Conservation (phyloP, 176 grass and related monocot genomes). For the Poa pratensis region DNA sequence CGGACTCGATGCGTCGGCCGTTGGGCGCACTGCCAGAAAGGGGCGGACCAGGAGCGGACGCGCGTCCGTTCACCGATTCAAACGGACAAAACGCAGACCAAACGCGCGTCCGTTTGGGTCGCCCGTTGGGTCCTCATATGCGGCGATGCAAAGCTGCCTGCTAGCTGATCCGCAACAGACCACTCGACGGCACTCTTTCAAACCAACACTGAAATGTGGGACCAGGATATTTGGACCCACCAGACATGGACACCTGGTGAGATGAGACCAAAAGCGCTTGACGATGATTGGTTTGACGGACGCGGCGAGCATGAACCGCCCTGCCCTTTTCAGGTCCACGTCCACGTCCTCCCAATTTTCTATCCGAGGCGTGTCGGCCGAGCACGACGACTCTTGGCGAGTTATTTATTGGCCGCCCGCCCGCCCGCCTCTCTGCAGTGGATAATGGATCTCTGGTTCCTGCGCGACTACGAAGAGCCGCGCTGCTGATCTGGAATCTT, state of each 20-base stretch:
- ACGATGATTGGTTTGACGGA: neutral
- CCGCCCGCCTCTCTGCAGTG: neutral
- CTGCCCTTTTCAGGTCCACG: neutral
- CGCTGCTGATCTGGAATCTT: slow-evolving; percentile 25
- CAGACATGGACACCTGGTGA: neutral
- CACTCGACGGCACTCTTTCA: too few relatives aligned
- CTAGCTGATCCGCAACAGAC: neutral
- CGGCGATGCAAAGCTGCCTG: slow-evolving; percentile 13
- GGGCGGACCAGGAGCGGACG: too few relatives aligned
- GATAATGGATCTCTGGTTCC: neutral
- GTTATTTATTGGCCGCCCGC: neutral
- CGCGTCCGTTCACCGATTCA: too few relatives aligned
- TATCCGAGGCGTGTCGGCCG: neutral
- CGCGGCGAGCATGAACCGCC: neutral
- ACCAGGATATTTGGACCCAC: neutral
- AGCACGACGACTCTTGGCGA: neutral
- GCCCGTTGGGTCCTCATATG: too few relatives aligned
- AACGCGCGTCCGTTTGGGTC: too few relatives aligned
- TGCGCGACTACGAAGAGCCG: slow-evolving; percentile 33
- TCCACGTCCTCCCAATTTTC: neutral
- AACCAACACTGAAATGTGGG: neutral
- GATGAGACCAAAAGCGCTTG: neutral
- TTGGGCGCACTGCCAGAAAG: too few relatives aligned
- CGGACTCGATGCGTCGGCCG: too few relatives aligned
- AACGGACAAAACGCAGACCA: too few relatives aligned